Evolutionary conservation across 2,329 filamentous ascomycete genomes (phyloP), one percentile per base, ranked within the genome.

Genomic region (Byssothecium circinans): DNA sequence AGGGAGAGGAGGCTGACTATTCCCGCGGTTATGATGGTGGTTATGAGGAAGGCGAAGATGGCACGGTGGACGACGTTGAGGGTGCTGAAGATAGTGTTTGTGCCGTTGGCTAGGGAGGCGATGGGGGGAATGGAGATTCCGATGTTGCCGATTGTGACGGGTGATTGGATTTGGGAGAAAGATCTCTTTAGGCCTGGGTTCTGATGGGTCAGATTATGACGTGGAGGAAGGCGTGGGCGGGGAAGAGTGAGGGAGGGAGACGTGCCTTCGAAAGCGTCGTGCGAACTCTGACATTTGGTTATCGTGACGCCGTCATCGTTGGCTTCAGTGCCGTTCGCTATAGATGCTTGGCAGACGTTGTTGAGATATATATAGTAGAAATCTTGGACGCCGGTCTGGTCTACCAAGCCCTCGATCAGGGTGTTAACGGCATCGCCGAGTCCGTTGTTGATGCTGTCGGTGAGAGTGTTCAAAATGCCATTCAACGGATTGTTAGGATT

Each of bases 11-110:
- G 18, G 1, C 41, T 25, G 2, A 55, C 51, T 0, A 63, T 15
- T 2, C 45, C 47, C 18, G 50, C 49, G 2, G 48, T 50, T 8
- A 57, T 36, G 8, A 62, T 40, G 10, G 51, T 50, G 37, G 59
- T 45, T 29, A 62, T 41, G 19, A 64, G 45, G 18, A 55, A 61
- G 6, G 52, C 59, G 17, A 61, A 45, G n/a, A 56, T 14, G 0
- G 50, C 47, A 30, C 38, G 55, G 22, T 48, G 56, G 7, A 57
- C 11, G 7, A n/a, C 32, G 1, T 36, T 23, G 3, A 51, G 22
- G n/a, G 3, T 47, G 10, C 34, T 23, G 2, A 51, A 44, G 7
- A 57, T 19, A 12, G 34, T 27, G 18, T 43, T 30, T 15, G 50
- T 23, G 3, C 53, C 52, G 20, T 45, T 39, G 1, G 43, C 23